These are phyloP conservation scores for Acanthamoeba royreba DNA, from an alignment of 208 protist genomes.

Conservation along the genomic window DNA sequence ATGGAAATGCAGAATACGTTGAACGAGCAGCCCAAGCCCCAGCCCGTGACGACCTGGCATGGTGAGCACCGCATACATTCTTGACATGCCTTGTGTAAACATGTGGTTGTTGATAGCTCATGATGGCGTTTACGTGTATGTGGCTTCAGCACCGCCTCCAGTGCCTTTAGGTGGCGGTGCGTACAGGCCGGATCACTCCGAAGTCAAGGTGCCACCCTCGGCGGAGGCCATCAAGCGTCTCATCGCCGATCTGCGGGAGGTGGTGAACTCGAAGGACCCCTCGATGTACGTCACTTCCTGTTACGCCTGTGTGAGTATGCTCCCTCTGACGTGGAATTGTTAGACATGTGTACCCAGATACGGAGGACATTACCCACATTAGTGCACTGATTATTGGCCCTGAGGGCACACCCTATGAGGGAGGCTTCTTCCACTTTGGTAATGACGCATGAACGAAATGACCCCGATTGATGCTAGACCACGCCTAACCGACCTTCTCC, in stretches of 20 bases:
- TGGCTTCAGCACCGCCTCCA: not conserved
- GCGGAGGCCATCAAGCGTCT: not conserved
- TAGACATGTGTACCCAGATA: not conserved
- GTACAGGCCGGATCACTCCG: not conserved
- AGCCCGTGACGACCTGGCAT: too few species aligned
- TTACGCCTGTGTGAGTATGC: too few species aligned
- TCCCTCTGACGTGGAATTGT: too few species aligned
- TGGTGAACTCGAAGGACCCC: not conserved
- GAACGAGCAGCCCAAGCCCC: not conserved
- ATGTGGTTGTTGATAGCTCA: too few species aligned
- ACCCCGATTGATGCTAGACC: not conserved
- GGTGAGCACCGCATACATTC: too few species aligned
- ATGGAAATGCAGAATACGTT: not conserved
- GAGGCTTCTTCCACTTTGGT: constrained; percentile 68
- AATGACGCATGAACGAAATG: not conserved
- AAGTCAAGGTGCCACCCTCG: not conserved
- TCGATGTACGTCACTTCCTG: not conserved
- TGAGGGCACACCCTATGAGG: constrained; percentile 67
- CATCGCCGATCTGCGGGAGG: not conserved
- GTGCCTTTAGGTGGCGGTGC: not conserved
- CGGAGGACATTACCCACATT: constrained; percentile 2
- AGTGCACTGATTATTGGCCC: constrained; percentile 63
- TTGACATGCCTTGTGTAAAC: too few species aligned
- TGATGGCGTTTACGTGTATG: too few species aligned
- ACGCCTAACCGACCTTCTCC: not conserved